Evolutionary conservation across 345 rosid genomes (phyloP), one percentile per base, ranked within the genome.

Genomic region (Murraya paniculata): DNA sequence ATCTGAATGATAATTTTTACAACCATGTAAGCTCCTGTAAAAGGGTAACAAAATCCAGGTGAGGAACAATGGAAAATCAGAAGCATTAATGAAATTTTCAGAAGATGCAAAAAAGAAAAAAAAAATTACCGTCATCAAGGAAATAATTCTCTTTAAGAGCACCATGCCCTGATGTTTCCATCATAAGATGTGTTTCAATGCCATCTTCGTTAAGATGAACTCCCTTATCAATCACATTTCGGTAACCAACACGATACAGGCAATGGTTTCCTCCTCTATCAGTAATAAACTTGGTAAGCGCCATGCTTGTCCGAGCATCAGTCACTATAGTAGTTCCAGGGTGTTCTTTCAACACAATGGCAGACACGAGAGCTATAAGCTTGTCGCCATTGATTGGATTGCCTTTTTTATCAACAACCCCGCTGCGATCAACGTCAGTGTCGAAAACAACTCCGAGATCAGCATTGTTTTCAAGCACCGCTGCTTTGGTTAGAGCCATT

Each of bases 131-230:
- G 80, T 95, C 98, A 74, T 93, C 99, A 6, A 95, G 87, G 84
- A 90, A 93, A 88, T 93, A 82, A 79, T 95, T 95, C 89, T 95
- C 98, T 78, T 89, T 91, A 56, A 93, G 89, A 78, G 99, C 98
- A 57, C 99, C 99, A 78, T 93, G 99, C 6, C 98, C 98, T 2
- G 99, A 92, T 22, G 97, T 95, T 86, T 95, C 99, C 98, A 95
- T 95, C 98, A 92, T 92, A 48, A 95, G 92, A 85, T 93, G 96
- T 28, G 96, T 81, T 75, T 95, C 96, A 24, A 93, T 71, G 5
- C 97, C 97, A 9, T 95, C 93, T 80, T 79, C 66, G 50, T 95
- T 91, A 73, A 95, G 86, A 71, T 90, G 89, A 14, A 88, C 88
- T n/a, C 98, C 99, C 79, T 95, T 95, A 75, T 92, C 93, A 28